Percentiles rank a stretch among this genome's conserved stretches.
Evolutionary conservation across 2,329 filamentous ascomycete genomes (phyloP).

Genomic region (Fusarium armeniacum): DNA sequence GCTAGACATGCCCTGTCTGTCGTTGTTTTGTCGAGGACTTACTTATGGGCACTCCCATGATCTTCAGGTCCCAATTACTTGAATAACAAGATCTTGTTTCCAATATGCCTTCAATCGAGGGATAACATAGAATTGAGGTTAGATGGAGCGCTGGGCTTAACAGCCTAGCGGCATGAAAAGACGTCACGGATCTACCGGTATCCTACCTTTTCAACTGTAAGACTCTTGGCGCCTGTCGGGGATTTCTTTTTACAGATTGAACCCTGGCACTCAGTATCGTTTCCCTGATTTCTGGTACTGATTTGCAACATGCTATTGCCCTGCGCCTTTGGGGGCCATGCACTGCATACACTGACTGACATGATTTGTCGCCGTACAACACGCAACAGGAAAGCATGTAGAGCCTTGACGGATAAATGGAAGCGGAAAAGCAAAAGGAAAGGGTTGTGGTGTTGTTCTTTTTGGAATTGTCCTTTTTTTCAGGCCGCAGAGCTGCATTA

Average conservation of each 20-base stretch:
- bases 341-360: conserved; percentile 1
- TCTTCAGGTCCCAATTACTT: background rate
- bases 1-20: background rate
- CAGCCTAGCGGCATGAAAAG: conserved; percentile 19
- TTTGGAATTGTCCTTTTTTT: conserved; percentile 2
- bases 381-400: background rate
- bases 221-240: conserved; percentile 22
- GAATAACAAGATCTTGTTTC: background rate
- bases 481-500: conserved; percentile 19
- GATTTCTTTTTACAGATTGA: conserved; percentile 15
- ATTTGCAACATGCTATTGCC: background rate
- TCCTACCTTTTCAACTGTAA: background rate
- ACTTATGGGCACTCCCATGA: background rate
- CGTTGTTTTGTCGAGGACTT: conserved; percentile 1
- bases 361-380: background rate
- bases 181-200: conserved; percentile 30
- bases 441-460: conserved; percentile 19
- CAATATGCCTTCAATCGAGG: background rate
- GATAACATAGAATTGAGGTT: conserved; percentile 28
- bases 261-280: conserved; percentile 1
- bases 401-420: conserved; percentile 21
- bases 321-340: conserved; percentile 6
- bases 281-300: conserved; percentile 27
- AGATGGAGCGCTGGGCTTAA: conserved; percentile 35
- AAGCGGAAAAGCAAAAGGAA: background rate